Base-by-base conservation (phyloP, 2,329 filamentous ascomycete genomes). In the Exophiala sideris region DNA sequence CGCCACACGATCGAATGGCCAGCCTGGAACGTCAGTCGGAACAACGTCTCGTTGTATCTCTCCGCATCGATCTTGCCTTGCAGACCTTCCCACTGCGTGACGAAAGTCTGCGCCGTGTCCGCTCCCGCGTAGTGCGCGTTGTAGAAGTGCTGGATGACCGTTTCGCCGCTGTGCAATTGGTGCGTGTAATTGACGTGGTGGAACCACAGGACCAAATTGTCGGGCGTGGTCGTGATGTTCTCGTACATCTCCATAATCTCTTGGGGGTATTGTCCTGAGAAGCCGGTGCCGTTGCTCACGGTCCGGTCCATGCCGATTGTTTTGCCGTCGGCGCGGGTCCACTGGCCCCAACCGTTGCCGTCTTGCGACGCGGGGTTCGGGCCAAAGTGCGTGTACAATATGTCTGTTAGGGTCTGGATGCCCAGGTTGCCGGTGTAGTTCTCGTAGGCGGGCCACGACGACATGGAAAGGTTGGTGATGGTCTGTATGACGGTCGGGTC, bases 301-400 rank as follows among this genome's bases (percentile, higher is more conserved):
- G 86, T 88, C 9, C 86, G 78, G 62, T 89, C 86, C 85, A 89
- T 89, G 1, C 86, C 86, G 50, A 89, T 81, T 3, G 73, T 74
- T 16, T 71, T 61, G 0, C 66, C 65, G 56, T 87, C 81, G 0
- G 85, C 85, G 3, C 86, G 79, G 0, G 85, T 88, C 84, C 86
- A 89, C 65, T 87, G 85, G 8, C 86, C 85, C 83, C 83, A 88
- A 2, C 79, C 78, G 60, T 87, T 88, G 62, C 76, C 75, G 58
- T 89, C 86, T 64, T 85, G 82, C 0, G 81, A 83, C 7, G 78
- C 80, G 1, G 86, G 84, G 53, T 84, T 86, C 0, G 86, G 84
- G 0, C 86, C 86, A 64, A 81, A 86, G 68, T 88, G 85, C 0
- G 79, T 81, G 56, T 82, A 81, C 0, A 86, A 70, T 50, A 88